phyloP scores from a whole-genome alignment of 2,329 filamentous ascomycete species.

The Apiospora kogelbergensis region DNA sequence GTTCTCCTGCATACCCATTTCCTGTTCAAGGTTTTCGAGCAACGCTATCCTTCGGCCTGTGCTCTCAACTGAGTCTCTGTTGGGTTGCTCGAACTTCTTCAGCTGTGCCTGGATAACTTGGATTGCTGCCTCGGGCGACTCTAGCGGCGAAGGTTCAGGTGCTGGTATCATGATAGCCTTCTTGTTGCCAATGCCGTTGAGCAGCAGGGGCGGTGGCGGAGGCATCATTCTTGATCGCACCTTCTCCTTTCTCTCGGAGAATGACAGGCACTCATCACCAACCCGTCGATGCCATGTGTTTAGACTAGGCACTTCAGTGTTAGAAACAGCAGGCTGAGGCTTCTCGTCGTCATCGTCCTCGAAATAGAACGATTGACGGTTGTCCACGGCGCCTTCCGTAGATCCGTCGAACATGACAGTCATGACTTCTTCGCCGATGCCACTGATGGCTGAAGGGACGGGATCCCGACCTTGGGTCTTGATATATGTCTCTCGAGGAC shows the following conservation, averaged over 20 bases:
- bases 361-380: slow-evolving; percentile 27
- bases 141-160: slow-evolving; percentile 51
- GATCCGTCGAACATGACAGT: slow-evolving; percentile 46
- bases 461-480: slow-evolving; percentile 20
- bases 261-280: slow-evolving; percentile 58
- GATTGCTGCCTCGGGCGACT: slow-evolving; percentile 51
- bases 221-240: slow-evolving; percentile 50
- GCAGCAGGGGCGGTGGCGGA: slow-evolving; percentile 55
- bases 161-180: slow-evolving; percentile 44
- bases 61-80: slow-evolving; percentile 35
- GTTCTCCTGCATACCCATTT: slow-evolving; percentile 60
- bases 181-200: slow-evolving; percentile 43
- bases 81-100: slow-evolving; percentile 45
- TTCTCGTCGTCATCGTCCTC: slow-evolving; percentile 29
- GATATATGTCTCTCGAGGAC: slow-evolving; percentile 42
- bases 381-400: slow-evolving; percentile 20
- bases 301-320: slow-evolving; percentile 15
- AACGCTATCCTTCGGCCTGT: slow-evolving; percentile 46
- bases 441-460: slow-evolving; percentile 11
- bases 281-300: slow-evolving; percentile 54
- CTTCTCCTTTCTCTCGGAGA: slow-evolving; percentile 52
- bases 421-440: slow-evolving; percentile 34
- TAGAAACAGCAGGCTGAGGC: slow-evolving; percentile 16
- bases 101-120: slow-evolving; percentile 53
- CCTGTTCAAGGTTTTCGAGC: slow-evolving; percentile 59